These are phyloP conservation scores for Trametes elegans DNA, from an alignment of 768 basidiomycete genomes.

Conservation along the genomic window DNA sequence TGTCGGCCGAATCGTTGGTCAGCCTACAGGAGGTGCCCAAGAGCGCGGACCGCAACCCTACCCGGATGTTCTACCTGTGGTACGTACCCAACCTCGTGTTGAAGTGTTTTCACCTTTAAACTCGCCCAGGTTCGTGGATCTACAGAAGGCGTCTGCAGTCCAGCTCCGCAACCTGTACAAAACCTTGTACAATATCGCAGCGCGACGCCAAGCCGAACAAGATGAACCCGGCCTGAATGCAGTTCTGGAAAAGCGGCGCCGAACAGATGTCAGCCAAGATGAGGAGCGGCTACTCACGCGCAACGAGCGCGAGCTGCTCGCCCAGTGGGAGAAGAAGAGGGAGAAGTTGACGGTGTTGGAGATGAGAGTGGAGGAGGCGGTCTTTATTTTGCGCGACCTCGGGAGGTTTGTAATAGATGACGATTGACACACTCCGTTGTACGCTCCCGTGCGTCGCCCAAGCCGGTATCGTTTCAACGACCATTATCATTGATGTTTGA, in stretches of 20 bases:
- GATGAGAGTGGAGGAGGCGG: slow-evolving; percentile 81
- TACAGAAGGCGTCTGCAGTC: slow-evolving; percentile 75
- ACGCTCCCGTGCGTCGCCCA: too few relatives aligned
- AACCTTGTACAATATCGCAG: slow-evolving; percentile 81
- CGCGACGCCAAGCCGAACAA: slow-evolving; percentile 70
- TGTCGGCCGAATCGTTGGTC: slow-evolving; percentile 80
- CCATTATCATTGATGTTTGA: too few relatives aligned
- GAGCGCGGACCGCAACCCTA: slow-evolving; percentile 85
- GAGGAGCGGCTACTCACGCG: slow-evolving; percentile 59
- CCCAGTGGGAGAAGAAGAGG: slow-evolving; percentile 70
- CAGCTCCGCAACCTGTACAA: slow-evolving; percentile 83
- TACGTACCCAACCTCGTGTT: slow-evolving; percentile 30
- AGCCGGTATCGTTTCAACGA: too few relatives aligned
- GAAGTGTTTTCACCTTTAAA: slow-evolving; percentile 12
- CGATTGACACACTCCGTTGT: too few relatives aligned
- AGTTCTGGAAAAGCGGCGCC: slow-evolving; percentile 76
- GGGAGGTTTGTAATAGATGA: slow-evolving; percentile 47
- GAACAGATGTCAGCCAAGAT: slow-evolving; percentile 82
- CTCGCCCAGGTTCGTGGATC: slow-evolving; percentile 80
- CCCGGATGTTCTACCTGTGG: slow-evolving; percentile 92
- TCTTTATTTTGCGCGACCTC: slow-evolving; percentile 88
- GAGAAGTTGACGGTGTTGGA: slow-evolving; percentile 78
- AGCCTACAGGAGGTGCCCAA: slow-evolving; percentile 93
- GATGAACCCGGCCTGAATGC: slow-evolving; percentile 63
- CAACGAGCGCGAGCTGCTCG: slow-evolving; percentile 73